Base-by-base conservation (phyloP, 805 yeast species). In the Cyberlindnera maritima region DNA sequence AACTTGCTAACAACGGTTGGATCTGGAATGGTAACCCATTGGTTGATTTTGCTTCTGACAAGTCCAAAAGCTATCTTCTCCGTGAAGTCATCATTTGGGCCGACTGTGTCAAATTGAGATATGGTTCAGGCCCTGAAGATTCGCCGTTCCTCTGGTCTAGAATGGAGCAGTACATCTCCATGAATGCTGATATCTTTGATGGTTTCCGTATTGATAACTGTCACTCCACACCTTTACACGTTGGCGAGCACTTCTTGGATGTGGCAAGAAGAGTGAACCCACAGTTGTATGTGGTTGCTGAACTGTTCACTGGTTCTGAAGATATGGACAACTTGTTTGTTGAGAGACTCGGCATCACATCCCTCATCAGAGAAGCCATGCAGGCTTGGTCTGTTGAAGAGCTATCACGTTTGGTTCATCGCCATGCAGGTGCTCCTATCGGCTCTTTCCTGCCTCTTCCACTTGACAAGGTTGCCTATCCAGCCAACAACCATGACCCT, bases 61-160 rank as follows among this genome's bases (percentile, higher is more conserved):
- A 81, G 45, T 81, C 96, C 5, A 85, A 80, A 60, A 91, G 95
- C 4, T 92, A 94, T 61, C 67, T 92, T 41, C 75, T 96, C 44
- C 79, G 99, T 62, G 97, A 92, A 65, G 96, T 92, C 12, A 90
- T 92, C 55, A 88, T 92, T 21, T 92, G 99, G 99, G 94, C 96
- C 3, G 99, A 92, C 63, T 92, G 99, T 72, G 91, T 92, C 46
- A 92, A 92, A 64, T 71, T 92, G 53, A 76, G 99, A 49, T 92
- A 90, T 63, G 99, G 98, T 3, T 51, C 68, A 0, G 69, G 73
- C 4, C 88, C 86, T 1, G 77, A 81, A 47, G 98, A 92, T 62
- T 88, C 96, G 0, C 97, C 97, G 1, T 79, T 79, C 59, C 67
- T 92, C 35, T 92, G 99, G 99, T 71, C 82, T 19, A 77, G 92